phyloP scores from a whole-genome alignment of 2,329 filamentous ascomycete genomes.

The Aspergillus melleus region DNA sequence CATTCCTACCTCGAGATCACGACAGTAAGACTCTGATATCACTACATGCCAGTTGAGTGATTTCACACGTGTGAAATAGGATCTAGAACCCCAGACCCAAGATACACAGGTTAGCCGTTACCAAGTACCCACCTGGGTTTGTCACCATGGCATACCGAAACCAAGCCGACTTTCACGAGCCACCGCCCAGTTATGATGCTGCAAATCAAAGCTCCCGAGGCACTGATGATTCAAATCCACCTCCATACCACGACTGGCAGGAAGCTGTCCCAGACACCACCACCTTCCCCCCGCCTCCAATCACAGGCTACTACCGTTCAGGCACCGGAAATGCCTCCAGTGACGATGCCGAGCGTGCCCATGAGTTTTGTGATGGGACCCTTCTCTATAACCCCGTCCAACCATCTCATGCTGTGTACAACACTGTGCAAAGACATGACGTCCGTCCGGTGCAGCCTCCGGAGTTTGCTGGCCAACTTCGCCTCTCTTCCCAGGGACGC shows the following conservation, averaged over 20 bases:
- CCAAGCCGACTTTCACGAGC: not conserved
- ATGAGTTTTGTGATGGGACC: slow-evolving; percentile 54
- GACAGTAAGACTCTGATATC: too few relatives aligned
- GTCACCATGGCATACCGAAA: not conserved
- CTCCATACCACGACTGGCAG: slow-evolving; percentile 64
- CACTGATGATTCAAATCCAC: slow-evolving; percentile 38
- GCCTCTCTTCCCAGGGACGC: slow-evolving; percentile 33
- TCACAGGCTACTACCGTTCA: slow-evolving; percentile 53
- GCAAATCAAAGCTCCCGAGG: slow-evolving; percentile 5
- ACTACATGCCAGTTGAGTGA: not conserved
- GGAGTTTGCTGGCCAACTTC: slow-evolving; percentile 44
- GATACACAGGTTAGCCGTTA: not conserved
- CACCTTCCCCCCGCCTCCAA: slow-evolving; percentile 61
- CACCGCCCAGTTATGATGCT: slow-evolving; percentile 25
- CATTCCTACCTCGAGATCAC: too few relatives aligned
- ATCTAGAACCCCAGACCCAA: not conserved
- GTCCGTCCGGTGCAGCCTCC: slow-evolving; percentile 46
- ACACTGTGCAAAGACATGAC: slow-evolving; percentile 45
- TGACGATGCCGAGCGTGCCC: slow-evolving; percentile 57
- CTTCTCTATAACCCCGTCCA: slow-evolving; percentile 53
- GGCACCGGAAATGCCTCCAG: slow-evolving; percentile 58
- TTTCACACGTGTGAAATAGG: not conserved
- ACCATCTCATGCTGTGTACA: slow-evolving; percentile 44
- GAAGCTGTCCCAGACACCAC: slow-evolving; percentile 58
- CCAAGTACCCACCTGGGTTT: not conserved